A percentile compares a stretch with the other conserved stretches of the same genome.
Evolutionary conservation across 2,329 filamentous ascomycete genomes (phyloP).

Genomic region (Penicillium sp.): DNA sequence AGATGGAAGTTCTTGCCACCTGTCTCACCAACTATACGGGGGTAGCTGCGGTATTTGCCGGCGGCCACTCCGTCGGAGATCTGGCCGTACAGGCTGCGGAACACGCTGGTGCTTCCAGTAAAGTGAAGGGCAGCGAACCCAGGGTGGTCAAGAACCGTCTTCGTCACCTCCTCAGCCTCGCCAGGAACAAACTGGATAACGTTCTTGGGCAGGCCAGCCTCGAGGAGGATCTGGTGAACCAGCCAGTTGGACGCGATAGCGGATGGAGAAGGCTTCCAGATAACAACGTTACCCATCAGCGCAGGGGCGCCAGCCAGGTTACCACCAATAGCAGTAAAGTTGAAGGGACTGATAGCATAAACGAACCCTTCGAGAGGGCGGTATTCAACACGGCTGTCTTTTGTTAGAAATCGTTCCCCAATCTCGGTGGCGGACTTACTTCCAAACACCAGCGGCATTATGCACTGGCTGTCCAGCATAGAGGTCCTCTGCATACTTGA

Average conservation of each 20-base stretch:
- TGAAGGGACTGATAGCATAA: slow-evolving; percentile 93
- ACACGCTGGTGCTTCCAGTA: slow-evolving; percentile 90
- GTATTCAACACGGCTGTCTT: slow-evolving; percentile 73
- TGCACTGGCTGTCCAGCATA: slow-evolving; percentile 86
- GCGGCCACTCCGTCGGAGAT: slow-evolving; percentile 82
- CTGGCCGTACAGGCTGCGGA: slow-evolving; percentile 84
- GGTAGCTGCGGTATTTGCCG: slow-evolving; percentile 82
- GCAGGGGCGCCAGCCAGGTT: slow-evolving; percentile 85
- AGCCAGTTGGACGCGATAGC: slow-evolving; percentile 92
- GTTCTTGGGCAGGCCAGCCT: slow-evolving; percentile 85
- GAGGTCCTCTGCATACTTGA: slow-evolving; percentile 89
- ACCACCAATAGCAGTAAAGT: slow-evolving; percentile 93
- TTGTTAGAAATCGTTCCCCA: slow-evolving; percentile 9
- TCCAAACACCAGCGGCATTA: slow-evolving; percentile 86
- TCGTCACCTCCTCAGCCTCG: slow-evolving; percentile 82
- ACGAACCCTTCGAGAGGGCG: slow-evolving; percentile 92
- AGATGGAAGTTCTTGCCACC: slow-evolving; percentile 95
- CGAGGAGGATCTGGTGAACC: slow-evolving; percentile 85
- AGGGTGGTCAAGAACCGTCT: slow-evolving; percentile 73
- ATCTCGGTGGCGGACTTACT: slow-evolving; percentile 52
- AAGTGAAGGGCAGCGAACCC: slow-evolving; percentile 93
- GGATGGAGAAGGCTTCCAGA: slow-evolving; percentile 95
- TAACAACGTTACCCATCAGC: slow-evolving; percentile 88
- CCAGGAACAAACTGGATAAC: slow-evolving; percentile 95
- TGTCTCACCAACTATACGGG: slow-evolving; percentile 87